Conservation (phyloP, 805 yeast species). For the Wickerhamiella azymoides region DNA sequence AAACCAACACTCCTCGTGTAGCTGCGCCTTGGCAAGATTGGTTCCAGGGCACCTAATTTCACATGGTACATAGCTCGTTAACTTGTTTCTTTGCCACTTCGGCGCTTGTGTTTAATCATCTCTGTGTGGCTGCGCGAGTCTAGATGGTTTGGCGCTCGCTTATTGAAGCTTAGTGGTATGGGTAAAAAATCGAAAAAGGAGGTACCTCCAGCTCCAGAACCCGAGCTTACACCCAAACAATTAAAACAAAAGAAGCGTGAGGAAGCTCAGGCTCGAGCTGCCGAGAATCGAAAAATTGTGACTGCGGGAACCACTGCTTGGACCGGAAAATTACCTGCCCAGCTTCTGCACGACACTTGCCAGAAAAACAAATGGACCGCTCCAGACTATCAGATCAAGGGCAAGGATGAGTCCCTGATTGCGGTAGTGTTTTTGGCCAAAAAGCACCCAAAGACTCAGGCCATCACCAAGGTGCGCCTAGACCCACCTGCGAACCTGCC, state of each 20-base stretch:
- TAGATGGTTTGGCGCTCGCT: not conserved
- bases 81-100: not conserved
- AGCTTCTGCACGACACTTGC: conserved; percentile 71
- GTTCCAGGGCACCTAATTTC: no score
- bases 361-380: conserved; percentile 84
- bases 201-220: conserved; percentile 7
- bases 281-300: conserved; percentile 29
- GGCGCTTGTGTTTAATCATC: no score
- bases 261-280: conserved; percentile 26
- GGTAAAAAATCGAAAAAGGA: conserved; percentile 15
- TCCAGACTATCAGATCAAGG: conserved; percentile 53
- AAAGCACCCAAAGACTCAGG: conserved; percentile 72
- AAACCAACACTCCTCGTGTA: no score
- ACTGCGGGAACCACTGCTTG: conserved; percentile 57
- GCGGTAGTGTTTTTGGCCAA: conserved; percentile 54
- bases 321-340: conserved; percentile 91
- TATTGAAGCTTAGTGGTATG: conserved; percentile 1
- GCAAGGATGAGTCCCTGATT: conserved; percentile 37
- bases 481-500: conserved; percentile 37
- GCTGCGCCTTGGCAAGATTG: no score
- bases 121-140: not conserved
- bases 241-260: conserved; percentile 22
- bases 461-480: conserved; percentile 43
- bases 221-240: conserved; percentile 22
- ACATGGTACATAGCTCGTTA: no score